Conservation (phyloP, 164 flowering plant species). For the Aristolochia contorta region DNA sequence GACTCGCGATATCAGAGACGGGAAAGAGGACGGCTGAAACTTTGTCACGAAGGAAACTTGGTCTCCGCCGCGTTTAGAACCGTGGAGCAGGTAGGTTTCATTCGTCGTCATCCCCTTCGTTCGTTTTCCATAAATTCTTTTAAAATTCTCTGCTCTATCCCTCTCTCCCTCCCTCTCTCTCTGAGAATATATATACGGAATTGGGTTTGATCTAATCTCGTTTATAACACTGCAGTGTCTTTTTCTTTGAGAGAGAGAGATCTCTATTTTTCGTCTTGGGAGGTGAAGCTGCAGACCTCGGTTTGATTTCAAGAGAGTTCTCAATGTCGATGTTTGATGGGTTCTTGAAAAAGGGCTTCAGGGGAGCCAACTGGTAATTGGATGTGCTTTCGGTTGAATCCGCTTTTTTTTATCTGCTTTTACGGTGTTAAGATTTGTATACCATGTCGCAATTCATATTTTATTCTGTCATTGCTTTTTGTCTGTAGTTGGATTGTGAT, state of each 20-base stretch:
- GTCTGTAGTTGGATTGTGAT: not conserved
- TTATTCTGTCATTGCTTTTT: not conserved
- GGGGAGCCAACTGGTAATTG: constrained; percentile 68
- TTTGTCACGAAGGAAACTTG: not conserved
- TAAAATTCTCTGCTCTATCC: not conserved
- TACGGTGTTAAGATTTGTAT: not conserved
- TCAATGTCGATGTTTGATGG: constrained; percentile 79
- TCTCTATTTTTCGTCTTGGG: not conserved
- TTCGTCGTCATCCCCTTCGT: constrained; percentile 1
- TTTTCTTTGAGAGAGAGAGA: not conserved
- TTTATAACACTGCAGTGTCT: not conserved
- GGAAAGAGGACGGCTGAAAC: not conserved
- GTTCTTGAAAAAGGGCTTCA: constrained; percentile 77
- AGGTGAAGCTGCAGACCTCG: not conserved
- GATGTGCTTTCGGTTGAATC: not conserved
- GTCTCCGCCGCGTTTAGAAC: not conserved
- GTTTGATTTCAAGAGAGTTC: not conserved
- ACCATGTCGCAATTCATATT: no score
- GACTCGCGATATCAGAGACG: not conserved
- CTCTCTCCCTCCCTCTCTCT: not conserved
- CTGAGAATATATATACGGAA: not conserved
- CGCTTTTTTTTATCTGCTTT: not conserved
- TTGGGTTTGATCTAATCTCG: not conserved
- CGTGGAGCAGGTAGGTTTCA: not conserved
- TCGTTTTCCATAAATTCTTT: not conserved